phyloP scores from a whole-genome alignment of 192 early-diverging fungal genomes.

The Coemansia umbellata region DNA sequence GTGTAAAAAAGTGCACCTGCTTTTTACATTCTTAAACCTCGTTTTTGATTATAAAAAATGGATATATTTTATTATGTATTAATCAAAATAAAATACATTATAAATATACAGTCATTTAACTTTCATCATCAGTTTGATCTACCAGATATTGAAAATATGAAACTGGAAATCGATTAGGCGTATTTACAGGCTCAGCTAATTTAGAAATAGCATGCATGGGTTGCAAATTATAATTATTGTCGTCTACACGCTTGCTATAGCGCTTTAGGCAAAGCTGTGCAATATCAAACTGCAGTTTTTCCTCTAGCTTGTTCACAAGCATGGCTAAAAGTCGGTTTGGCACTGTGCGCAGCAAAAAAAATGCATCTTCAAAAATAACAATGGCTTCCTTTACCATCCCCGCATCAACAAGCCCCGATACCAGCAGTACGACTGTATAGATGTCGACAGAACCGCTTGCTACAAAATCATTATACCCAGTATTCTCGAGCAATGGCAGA shows the following conservation, averaged over 20 bases:
- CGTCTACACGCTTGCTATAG: constrained; percentile 30
- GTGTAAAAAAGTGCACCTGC: too few species aligned
- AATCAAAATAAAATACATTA: background rate
- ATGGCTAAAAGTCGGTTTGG: constrained; percentile 34
- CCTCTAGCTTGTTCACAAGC: constrained; percentile 22
- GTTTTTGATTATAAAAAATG: too few species aligned
- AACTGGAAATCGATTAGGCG: constrained; percentile 12
- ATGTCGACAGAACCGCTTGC: constrained; percentile 9
- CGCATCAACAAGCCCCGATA: constrained; percentile 17
- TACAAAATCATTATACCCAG: constrained; percentile 16
- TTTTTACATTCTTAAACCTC: too few species aligned
- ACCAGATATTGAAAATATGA: constrained; percentile 34
- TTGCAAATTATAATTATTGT: constrained; percentile 4
- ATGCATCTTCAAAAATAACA: constrained; percentile 42
- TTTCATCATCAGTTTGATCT: background rate
- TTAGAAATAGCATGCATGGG: background rate
- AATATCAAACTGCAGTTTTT: constrained; percentile 11
- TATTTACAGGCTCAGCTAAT: background rate
- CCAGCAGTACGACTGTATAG: constrained; percentile 22
- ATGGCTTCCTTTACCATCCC: constrained; percentile 19
- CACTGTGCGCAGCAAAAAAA: constrained; percentile 22
- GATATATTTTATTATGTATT: too few species aligned
- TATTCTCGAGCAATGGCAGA: constrained; percentile 7
- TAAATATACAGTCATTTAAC: background rate
- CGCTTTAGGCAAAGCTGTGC: constrained; percentile 24